These are phyloP conservation scores for Kluyveromyces wickerhamii DNA, from an alignment of 805 yeast genomes.

Conservation along the genomic window DNA sequence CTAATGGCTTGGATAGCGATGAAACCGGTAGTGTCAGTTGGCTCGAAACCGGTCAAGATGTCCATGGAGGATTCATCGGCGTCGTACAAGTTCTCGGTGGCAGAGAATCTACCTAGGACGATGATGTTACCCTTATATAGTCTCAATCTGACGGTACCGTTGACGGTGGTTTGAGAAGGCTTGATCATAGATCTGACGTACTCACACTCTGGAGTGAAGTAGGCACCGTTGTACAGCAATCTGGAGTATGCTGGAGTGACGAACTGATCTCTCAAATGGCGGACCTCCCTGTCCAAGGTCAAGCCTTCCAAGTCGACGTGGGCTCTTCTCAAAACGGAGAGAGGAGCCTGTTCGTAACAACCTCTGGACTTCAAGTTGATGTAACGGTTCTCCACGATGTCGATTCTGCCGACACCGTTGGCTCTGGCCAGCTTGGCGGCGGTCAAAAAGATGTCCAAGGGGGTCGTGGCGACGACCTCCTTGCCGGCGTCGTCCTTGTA, in stretches of 20 bases:
- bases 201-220: constrained; percentile 98
- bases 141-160: constrained; percentile 91
- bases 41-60: constrained; percentile 95
- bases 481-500: constrained; percentile 52
- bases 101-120: constrained; percentile 89
- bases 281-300: constrained; percentile 94
- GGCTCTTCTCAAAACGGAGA: constrained; percentile 85
- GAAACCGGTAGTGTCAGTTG: constrained; percentile 95
- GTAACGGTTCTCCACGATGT: constrained; percentile 97
- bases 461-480: constrained; percentile 63
- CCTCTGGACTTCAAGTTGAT: constrained; percentile 99
- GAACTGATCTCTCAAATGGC: constrained; percentile 92
- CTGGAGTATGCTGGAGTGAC: constrained; percentile 90
- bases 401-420: constrained; percentile 99
- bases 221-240: constrained; percentile 92
- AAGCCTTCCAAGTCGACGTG: constrained; percentile 97
- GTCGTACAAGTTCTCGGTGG: constrained; percentile 93
- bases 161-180: constrained; percentile 91
- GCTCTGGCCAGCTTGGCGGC: constrained; percentile 96
- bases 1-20: constrained; percentile 97
- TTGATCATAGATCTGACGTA: constrained; percentile 87
- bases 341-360: constrained; percentile 98
- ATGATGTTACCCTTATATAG: constrained; percentile 84
- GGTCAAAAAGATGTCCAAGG: constrained; percentile 85
- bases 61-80: constrained; percentile 99